A percentile compares a stretch with the other conserved stretches of the same genome.
These are phyloP conservation scores for Papiliotrema laurentii DNA, from an alignment of 1,284 basidiomycete species.

Conservation along the genomic window DNA sequence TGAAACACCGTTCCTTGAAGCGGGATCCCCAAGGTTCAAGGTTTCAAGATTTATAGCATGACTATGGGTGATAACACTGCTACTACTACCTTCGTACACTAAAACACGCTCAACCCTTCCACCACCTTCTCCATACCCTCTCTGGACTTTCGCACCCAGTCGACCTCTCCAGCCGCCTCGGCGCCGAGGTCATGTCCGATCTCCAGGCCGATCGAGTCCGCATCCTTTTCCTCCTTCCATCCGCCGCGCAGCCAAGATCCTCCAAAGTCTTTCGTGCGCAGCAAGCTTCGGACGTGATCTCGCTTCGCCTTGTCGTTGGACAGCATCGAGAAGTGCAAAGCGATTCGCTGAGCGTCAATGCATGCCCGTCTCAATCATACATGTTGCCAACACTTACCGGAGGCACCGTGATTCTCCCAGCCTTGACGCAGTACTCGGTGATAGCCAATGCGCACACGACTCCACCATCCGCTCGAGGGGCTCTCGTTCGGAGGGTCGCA, in stretches of 20 bases:
- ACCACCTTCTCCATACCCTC: conserved; percentile 28
- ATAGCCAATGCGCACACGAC: conserved; percentile 65
- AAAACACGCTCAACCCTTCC: conserved; percentile 24
- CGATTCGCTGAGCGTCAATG: conserved; percentile 22
- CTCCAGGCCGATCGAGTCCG: conserved; percentile 26
- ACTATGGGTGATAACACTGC: too few species aligned
- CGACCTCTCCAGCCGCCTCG: conserved; percentile 14
- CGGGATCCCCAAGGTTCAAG: too few species aligned
- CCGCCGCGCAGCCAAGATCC: conserved; percentile 33
- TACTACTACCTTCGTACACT: too few species aligned
- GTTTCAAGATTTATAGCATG: too few species aligned
- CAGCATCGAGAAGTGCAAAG: conserved; percentile 23
- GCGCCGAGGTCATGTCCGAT: conserved; percentile 17
- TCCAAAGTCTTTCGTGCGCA: conserved; percentile 38
- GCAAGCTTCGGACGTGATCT: conserved; percentile 19
- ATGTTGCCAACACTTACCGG: conserved; percentile 48
- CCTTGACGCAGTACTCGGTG: conserved; percentile 68
- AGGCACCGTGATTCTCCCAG: conserved; percentile 69
- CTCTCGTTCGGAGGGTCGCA: conserved; percentile 14
- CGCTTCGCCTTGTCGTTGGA: conserved; percentile 16
- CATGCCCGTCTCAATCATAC: background rate
- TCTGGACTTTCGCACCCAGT: conserved; percentile 25
- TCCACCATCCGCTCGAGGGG: conserved; percentile 43
- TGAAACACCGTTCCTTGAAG: too few species aligned
- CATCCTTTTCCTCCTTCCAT: conserved; percentile 40